A percentile compares a stretch with the other conserved stretches of the same genome.
Conservation (phyloP, 2,329 filamentous ascomycete species). For the Clarireedia sp. region DNA sequence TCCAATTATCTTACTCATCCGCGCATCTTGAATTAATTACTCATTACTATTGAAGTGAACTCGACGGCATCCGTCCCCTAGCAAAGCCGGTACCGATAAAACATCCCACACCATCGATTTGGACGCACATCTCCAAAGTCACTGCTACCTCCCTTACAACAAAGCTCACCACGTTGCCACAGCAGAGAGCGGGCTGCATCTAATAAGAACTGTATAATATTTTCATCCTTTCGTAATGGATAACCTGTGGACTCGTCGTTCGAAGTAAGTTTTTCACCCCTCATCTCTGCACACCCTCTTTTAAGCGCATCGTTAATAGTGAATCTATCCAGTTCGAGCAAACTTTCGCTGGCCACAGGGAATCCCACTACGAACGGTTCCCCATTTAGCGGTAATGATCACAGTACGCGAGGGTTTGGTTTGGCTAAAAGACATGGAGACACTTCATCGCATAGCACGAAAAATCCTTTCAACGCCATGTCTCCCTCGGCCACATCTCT, state of each 20-base stretch:
- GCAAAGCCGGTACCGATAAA: not conserved
- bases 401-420: slow-evolving; percentile 52
- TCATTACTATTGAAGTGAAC: too few relatives aligned
- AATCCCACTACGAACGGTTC: slow-evolving; percentile 38
- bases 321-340: slow-evolving; percentile 44
- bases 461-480: slow-evolving; percentile 66
- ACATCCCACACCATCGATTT: not conserved
- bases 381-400: slow-evolving; percentile 34
- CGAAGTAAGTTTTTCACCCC: slow-evolving; percentile 50
- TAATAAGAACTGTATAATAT: slow-evolving; percentile 2
- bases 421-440: slow-evolving; percentile 70
- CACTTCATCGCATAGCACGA: slow-evolving; percentile 62
- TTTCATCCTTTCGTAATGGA: slow-evolving; percentile 24
- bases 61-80: too few relatives aligned
- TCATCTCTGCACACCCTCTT: slow-evolving; percentile 1
- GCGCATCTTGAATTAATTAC: too few relatives aligned
- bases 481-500: slow-evolving; percentile 8
- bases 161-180: slow-evolving; percentile 12
- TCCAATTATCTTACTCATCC: too few relatives aligned
- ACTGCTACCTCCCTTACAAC: not conserved
- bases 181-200: slow-evolving; percentile 11
- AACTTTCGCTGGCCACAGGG: slow-evolving; percentile 74
- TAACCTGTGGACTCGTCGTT: slow-evolving; percentile 67
- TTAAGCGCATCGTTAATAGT: slow-evolving; percentile 7
- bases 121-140: slow-evolving; percentile 7